A percentile compares a stretch with the other conserved stretches of the same genome.
These are phyloP conservation scores for Fusarium falciforme DNA, from an alignment of 2,329 filamentous ascomycete genomes.

Conservation along the genomic window DNA sequence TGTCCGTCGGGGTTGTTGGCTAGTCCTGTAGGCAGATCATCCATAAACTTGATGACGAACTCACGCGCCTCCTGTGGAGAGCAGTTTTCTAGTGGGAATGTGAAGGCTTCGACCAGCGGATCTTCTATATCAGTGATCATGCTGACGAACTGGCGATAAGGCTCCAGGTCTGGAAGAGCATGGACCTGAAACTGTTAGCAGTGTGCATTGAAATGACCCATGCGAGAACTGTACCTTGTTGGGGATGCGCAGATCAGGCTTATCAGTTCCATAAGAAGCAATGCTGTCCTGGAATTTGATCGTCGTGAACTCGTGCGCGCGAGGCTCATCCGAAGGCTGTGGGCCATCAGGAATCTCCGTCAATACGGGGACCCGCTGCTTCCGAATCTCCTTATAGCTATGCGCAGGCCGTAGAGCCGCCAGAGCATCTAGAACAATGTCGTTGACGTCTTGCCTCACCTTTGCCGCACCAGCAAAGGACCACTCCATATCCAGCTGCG, in stretches of 20 bases:
- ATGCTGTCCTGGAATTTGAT: slow-evolving; percentile 67
- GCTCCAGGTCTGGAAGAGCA: slow-evolving; percentile 68
- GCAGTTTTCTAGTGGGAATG: slow-evolving; percentile 68
- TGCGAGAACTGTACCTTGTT: slow-evolving; percentile 62
- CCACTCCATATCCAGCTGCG: slow-evolving; percentile 94
- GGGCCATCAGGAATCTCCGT: slow-evolving; percentile 37
- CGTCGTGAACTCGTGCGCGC: slow-evolving; percentile 48
- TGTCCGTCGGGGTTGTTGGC: slow-evolving; percentile 79
- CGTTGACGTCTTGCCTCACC: slow-evolving; percentile 51
- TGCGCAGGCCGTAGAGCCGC: slow-evolving; percentile 43
- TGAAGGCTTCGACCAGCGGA: slow-evolving; percentile 81
- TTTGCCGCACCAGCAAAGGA: slow-evolving; percentile 74
- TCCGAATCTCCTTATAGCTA: slow-evolving; percentile 73
- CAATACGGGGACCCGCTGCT: slow-evolving; percentile 49
- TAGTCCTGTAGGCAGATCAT: slow-evolving; percentile 69
- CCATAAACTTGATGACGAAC: slow-evolving; percentile 78
- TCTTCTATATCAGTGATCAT: slow-evolving; percentile 79
- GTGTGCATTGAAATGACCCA: rapidly evolving
- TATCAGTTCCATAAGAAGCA: slow-evolving; percentile 85
- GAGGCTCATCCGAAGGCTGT: slow-evolving; percentile 25
- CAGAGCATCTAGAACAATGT: slow-evolving; percentile 48
- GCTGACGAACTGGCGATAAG: slow-evolving; percentile 71
- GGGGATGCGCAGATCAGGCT: slow-evolving; percentile 86
- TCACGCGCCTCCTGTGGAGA: slow-evolving; percentile 64
- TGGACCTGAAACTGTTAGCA: slow-evolving; percentile 62